Percentiles rank a stretch among this genome's conserved stretches.
Conservation (phyloP, 345 rosid genomes). For the Carallia brachiata region DNA sequence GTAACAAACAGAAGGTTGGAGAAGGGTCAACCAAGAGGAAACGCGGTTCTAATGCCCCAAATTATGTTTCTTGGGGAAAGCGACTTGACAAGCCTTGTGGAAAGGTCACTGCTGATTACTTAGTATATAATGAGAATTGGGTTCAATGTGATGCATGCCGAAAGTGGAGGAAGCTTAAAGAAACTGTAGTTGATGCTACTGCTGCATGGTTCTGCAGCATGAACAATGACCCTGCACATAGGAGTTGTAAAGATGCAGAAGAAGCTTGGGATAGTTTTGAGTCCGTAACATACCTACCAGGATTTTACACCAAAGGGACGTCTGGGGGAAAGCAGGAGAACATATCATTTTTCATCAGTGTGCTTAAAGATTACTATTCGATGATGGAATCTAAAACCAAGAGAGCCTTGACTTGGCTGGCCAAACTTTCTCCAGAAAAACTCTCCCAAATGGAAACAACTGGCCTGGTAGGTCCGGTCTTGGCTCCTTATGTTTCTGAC, state of each 20-base stretch:
- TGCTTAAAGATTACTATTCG: constrained; percentile 64
- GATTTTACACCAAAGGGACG: constrained; percentile 66
- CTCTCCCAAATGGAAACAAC: constrained; percentile 80
- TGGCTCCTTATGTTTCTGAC: constrained; percentile 39
- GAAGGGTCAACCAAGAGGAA: constrained; percentile 33
- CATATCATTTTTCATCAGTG: constrained; percentile 64
- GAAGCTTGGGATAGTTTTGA: constrained; percentile 64
- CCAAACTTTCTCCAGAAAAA: constrained; percentile 57
- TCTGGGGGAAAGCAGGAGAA: constrained; percentile 59
- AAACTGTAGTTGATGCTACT: constrained; percentile 40
- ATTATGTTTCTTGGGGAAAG: constrained; percentile 13
- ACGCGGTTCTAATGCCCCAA: constrained; percentile 15
- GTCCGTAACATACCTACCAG: constrained; percentile 63
- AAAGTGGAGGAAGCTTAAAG: constrained; percentile 83
- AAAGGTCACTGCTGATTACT: constrained; percentile 31
- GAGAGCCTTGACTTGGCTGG: constrained; percentile 83
- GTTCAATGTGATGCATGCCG: constrained; percentile 90
- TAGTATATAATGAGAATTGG: constrained; percentile 59
- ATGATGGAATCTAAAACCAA: constrained; percentile 47
- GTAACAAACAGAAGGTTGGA: constrained; percentile 33
- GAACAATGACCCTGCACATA: constrained; percentile 64
- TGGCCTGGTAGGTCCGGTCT: constrained; percentile 68
- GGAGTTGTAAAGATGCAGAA: constrained; percentile 70
- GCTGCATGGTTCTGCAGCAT: constrained; percentile 94
- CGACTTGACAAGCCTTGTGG: constrained; percentile 24